These are phyloP conservation scores for Salix purpurea DNA, from an alignment of 345 rosid genomes.

Conservation along the genomic window DNA sequence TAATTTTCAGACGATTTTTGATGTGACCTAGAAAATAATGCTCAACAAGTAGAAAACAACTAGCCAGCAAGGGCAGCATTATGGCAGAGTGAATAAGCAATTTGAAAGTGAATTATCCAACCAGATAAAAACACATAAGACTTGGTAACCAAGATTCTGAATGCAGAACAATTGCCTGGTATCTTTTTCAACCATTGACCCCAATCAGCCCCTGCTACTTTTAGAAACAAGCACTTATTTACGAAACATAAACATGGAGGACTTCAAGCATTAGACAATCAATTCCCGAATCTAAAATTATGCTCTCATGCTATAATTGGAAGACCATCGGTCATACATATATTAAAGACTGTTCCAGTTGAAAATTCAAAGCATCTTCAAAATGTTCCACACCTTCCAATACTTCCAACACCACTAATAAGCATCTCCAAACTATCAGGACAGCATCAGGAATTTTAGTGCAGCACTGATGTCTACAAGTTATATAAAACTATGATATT, in stretches of 20 bases:
- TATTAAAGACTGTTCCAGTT: background rate
- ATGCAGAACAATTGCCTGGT: background rate
- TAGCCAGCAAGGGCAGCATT: background rate
- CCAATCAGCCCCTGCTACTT: background rate
- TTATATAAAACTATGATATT: background rate
- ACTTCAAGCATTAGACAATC: background rate
- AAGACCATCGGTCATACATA: background rate
- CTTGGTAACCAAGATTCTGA: background rate
- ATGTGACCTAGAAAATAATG: background rate
- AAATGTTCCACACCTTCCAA: background rate
- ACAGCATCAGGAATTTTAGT: background rate
- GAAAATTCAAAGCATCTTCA: background rate
- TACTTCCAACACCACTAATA: background rate
- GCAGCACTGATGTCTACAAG: background rate
- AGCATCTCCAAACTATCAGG: background rate
- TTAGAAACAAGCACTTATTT: background rate
- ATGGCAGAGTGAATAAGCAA: background rate
- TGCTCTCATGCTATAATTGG: background rate
- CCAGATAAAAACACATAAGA: background rate
- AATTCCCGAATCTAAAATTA: background rate
- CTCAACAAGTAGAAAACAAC: background rate
- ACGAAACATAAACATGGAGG: background rate
- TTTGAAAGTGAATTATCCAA: background rate
- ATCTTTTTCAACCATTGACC: background rate
- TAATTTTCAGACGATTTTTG: background rate